Conservation (phyloP, 345 rosid species). For the Physaria fendleri region DNA sequence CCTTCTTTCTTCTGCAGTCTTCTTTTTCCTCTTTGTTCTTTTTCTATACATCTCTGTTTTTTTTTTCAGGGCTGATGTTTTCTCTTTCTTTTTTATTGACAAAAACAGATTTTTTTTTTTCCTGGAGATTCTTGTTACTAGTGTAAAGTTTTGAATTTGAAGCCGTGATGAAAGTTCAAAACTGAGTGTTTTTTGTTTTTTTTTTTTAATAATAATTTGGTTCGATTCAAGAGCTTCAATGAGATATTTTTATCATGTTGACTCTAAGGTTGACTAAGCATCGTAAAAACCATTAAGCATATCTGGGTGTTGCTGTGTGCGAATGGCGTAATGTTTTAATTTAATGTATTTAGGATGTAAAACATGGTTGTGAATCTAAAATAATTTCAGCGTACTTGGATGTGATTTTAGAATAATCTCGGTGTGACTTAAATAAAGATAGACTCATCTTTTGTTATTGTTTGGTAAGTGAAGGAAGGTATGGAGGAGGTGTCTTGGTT, state of each 20-base stretch:
- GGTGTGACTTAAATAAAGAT: no score
- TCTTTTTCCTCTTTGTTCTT: neutral
- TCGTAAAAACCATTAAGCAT: no score
- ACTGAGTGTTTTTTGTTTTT: neutral
- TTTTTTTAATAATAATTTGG: no score
- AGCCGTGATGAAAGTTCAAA: neutral
- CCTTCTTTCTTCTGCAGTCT: no score
- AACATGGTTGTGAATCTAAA: no score
- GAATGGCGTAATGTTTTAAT: no score
- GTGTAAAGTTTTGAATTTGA: neutral
- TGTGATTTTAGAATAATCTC: no score
- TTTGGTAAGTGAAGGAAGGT: conserved; percentile 33
- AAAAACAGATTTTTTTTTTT: no score
- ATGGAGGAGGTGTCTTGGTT: conserved; percentile 88
- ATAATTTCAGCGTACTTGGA: no score
- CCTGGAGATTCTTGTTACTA: neutral
- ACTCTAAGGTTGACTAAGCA: conserved; percentile 10
- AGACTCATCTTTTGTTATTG: neutral
- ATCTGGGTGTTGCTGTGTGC: no score
- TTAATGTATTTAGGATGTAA: no score
- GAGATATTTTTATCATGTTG: neutral
- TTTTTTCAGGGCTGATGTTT: neutral
- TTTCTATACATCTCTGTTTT: neutral
- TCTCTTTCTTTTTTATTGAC: neutral
- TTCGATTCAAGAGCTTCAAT: no score